Base-by-base conservation (phyloP, 176 grass and related monocot species). In the Canna indica region DNA sequence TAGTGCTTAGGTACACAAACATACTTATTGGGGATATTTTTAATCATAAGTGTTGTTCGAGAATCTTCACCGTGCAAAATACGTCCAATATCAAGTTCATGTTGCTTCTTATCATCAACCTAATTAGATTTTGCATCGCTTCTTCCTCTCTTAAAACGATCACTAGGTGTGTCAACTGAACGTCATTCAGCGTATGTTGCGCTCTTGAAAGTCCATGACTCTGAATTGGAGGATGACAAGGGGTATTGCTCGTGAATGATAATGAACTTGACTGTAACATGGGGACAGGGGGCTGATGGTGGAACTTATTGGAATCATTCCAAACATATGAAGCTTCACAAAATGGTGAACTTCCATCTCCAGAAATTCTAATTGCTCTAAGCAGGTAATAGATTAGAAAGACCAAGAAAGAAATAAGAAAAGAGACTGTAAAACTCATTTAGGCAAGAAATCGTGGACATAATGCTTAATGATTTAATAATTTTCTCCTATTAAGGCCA, bases 21-120 rank as follows among this genome's bases (percentile, higher is more conserved):
- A 77, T 91, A 91, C 92, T 96, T 96, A 36, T 96, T 96, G 25
- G 92, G 92, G 46, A 96, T 96, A 61, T 91, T 96, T 74, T 96
- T 96, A 68, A 96, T 91, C 92, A 91, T 96, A n/a, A 96, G 79
- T 27, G 92, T 96, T 46, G 92, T 96, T 31, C 92, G 76, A 32
- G 78, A 47, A 73, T 96, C 92, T 53, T 89, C 92, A 22, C 88
- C 81, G 31, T 76, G 79, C 76, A 91, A 36, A 78, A 96, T 96
- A n/a, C 82, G 82, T 61, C 89, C 85, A 36, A 96, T 70, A 88
- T 96, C 92, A 88, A 96, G 92, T 69, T 91, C 88, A 44, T 91
- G 91, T 58, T 91, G 92, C 67, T 74, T 91, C 82, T 86, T 96
- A 71, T 86, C 89, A 84, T 91, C 88, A 34, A 76, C 76, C 67